phyloP scores from a whole-genome alignment of 768 basidiomycete genomes.

The Boletus huronensis region DNA sequence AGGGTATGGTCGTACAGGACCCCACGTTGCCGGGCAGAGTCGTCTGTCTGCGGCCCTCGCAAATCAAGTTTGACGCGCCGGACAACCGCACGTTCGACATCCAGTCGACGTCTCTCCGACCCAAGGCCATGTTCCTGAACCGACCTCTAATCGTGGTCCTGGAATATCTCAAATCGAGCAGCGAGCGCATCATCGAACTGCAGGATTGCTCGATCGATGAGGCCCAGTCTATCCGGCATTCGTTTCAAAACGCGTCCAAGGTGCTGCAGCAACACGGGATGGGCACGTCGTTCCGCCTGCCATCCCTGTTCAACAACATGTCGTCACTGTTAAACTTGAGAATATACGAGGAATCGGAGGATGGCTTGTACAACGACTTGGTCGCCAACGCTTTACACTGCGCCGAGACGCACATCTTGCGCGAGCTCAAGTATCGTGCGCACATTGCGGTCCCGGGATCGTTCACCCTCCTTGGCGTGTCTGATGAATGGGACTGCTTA shows the following conservation, averaged over 20 bases:
- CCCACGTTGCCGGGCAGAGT: slow-evolving; percentile 33
- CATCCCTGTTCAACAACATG: slow-evolving; percentile 41
- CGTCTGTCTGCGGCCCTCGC: slow-evolving; percentile 41
- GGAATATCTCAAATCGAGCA: slow-evolving; percentile 41
- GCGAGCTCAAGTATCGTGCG: slow-evolving; percentile 50
- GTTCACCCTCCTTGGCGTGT: slow-evolving; percentile 50
- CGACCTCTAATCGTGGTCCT: slow-evolving; percentile 48
- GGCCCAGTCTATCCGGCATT: slow-evolving; percentile 33
- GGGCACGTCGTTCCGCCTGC: slow-evolving; percentile 43
- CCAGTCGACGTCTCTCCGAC: slow-evolving; percentile 42
- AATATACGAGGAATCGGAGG: slow-evolving; percentile 12
- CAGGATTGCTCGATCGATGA: slow-evolving; percentile 38
- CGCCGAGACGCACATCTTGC: slow-evolving; percentile 43
- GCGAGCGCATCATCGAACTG: slow-evolving; percentile 32
- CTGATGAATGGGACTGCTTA: slow-evolving; percentile 48
- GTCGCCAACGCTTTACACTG: slow-evolving; percentile 37
- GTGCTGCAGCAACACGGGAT: slow-evolving; percentile 44
- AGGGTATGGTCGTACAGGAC: slow-evolving; percentile 48
- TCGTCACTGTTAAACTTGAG: slow-evolving; percentile 30
- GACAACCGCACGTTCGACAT: slow-evolving; percentile 43
- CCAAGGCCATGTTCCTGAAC: slow-evolving; percentile 44
- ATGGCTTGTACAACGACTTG: slow-evolving; percentile 33
- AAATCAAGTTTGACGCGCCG: slow-evolving; percentile 45
- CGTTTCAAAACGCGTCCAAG: slow-evolving; percentile 35
- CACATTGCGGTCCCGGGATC: slow-evolving; percentile 48